These are phyloP conservation scores for Cicer bijugum DNA, from an alignment of 306 rosid species.

Conservation along the genomic window DNA sequence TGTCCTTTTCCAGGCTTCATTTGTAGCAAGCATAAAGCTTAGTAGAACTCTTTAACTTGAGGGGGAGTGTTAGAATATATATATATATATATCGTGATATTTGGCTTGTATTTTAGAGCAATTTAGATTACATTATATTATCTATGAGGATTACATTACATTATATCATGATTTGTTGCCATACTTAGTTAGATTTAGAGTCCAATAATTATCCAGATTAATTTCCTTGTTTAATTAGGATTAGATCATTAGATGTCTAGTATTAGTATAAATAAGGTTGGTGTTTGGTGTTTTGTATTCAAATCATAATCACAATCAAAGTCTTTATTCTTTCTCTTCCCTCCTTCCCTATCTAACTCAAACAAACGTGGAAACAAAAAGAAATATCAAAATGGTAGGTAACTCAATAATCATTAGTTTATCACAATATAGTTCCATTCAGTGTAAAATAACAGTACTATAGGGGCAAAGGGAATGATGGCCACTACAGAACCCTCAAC, in stretches of 20 bases:
- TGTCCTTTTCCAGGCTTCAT: background rate
- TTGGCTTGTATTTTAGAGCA: background rate
- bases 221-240: background rate
- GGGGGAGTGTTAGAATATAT: background rate
- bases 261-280: background rate
- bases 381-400: conserved; percentile 2
- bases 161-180: conserved; percentile 6
- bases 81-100: background rate
- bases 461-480: background rate
- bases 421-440: conserved; percentile 1
- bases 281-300: background rate
- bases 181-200: conserved; percentile 4
- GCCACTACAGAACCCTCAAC: no score
- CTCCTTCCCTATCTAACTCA: conserved; percentile 20
- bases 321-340: background rate
- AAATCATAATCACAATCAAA: conserved; percentile 27
- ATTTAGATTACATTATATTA: conserved; percentile 1
- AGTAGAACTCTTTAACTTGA: background rate
- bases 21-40: background rate
- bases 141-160: background rate
- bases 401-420: conserved; percentile 5
- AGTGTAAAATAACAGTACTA: background rate
- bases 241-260: background rate
- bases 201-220: background rate
- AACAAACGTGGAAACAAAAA: conserved; percentile 8